Base-by-base conservation (phyloP, 2,329 filamentous ascomycete genomes). In the Fusarium miscanthi region DNA sequence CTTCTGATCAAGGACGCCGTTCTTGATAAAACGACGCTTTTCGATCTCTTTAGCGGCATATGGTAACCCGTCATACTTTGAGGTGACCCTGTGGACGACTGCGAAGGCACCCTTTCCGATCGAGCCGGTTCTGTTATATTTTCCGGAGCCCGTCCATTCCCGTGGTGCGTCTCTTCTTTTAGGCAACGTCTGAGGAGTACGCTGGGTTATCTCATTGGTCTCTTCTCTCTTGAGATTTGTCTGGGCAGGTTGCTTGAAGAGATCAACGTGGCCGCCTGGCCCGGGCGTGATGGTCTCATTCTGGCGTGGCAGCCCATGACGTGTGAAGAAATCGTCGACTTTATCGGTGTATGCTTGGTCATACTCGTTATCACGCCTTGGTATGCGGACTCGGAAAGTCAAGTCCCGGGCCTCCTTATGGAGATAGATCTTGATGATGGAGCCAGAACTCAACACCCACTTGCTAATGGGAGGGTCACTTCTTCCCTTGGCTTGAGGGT, bases 101-200 rank as follows among this genome's bases (percentile, higher is more conserved):
- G 96, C 96, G 84, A 99, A 99, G 6, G 96, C 95, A 10, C 96
- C 96, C 80, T 96, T 96, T 48, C 96, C 96, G 71, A 99, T 92
- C 53, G 90, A 87, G 31, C 91, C 90, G 14, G 94, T 89, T 30
- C 94, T 91, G 78, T 97, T 97, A 83, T 98, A 99, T 70, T 90
- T 91, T 10, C 88, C 86, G 3, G 94, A 94, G 40, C 96, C 96
- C 69, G 90, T 91, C 95, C 94, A 98, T 87, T 85, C 93, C 82
- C 82, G 89, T 80, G 82, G 66, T 13, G 70, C 63, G 10, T 81
- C 79, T 61, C 76, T 76, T 43, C 76, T 76, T 57, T 77, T 78
- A 10, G 69, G 61, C 8, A 74, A 67, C 25, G 70, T 69, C 23
- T 69, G 68, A 33, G 63, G 56, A 27, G 57, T 43, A 8, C 48